Evolutionary conservation across 1,139 yeast species (phyloP).

Genomic region (Ogataea hybrid): DNA sequence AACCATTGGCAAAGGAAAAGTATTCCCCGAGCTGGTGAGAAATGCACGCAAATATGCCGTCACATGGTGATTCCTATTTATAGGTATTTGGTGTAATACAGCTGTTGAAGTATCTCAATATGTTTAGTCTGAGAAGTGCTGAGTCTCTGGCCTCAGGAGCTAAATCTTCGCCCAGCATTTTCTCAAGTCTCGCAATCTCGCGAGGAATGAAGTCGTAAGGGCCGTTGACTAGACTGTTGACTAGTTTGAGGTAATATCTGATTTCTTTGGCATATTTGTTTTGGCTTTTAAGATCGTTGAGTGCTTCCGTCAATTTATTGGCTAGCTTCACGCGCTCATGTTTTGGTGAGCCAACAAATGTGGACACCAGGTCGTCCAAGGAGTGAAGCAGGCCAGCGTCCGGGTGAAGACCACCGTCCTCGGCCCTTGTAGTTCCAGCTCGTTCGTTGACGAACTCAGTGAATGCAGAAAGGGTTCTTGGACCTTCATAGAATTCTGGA

Average conservation of each 20-base stretch:
- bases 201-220: conserved; percentile 45
- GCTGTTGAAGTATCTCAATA: conserved; percentile 38
- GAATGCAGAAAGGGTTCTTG: conserved; percentile 42
- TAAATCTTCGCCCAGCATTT: conserved; percentile 36
- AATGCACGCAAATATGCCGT: conserved; percentile 53
- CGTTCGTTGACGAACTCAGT: conserved; percentile 49
- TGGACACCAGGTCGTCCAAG: conserved; percentile 37
- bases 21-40: conserved; percentile 71
- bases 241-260: conserved; percentile 49
- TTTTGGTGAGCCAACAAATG: conserved; percentile 29
- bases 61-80: conserved; percentile 25
- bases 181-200: conserved; percentile 53
- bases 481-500: conserved; percentile 43
- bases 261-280: conserved; percentile 26
- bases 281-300: conserved; percentile 28
- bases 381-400: conserved; percentile 54
- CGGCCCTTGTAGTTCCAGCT: conserved; percentile 51
- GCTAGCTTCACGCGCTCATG: conserved; percentile 30
- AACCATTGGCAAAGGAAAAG: conserved; percentile 65
- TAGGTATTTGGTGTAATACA: conserved; percentile 21
- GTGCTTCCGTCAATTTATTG: conserved; percentile 27
- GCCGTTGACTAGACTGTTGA: conserved; percentile 48
- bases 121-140: conserved; percentile 47
- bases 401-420: conserved; percentile 48
- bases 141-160: conserved; percentile 38